phyloP scores from a whole-genome alignment of 2,329 filamentous ascomycete genomes.

The Penicillium sp. region DNA sequence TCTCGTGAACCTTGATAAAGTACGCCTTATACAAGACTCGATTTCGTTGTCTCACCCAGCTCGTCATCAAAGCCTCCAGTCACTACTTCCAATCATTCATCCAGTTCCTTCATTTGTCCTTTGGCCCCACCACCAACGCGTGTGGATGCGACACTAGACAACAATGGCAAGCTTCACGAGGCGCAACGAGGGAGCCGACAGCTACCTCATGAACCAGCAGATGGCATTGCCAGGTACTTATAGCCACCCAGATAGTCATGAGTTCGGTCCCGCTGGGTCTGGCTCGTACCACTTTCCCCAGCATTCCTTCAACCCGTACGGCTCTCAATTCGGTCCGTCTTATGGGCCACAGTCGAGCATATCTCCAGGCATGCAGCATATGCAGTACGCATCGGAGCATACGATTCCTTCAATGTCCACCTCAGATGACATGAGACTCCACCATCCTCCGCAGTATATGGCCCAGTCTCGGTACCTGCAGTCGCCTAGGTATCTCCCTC shows the following conservation, averaged over 20 bases:
- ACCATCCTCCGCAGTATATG: slow-evolving; percentile 33
- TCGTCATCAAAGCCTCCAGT: background rate
- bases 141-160: slow-evolving; percentile 7
- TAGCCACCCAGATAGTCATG: slow-evolving; percentile 28
- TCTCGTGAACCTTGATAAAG: background rate
- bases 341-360: slow-evolving; percentile 33
- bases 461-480: slow-evolving; percentile 31
- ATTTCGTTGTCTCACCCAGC: background rate
- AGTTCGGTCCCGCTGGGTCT: slow-evolving; percentile 29
- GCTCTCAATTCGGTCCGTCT: slow-evolving; percentile 33
- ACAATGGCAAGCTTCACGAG: slow-evolving; percentile 40
- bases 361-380: slow-evolving; percentile 29
- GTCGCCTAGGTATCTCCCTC: slow-evolving; percentile 30
- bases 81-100: background rate
- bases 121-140: background rate
- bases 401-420: slow-evolving; percentile 29
- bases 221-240: slow-evolving; percentile 31
- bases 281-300: slow-evolving; percentile 31
- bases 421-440: slow-evolving; percentile 33
- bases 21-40: background rate
- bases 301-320: slow-evolving; percentile 36
- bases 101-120: background rate
- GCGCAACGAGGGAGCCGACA: slow-evolving; percentile 36
- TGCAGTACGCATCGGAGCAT: slow-evolving; percentile 31
- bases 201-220: slow-evolving; percentile 33